These are phyloP conservation scores for Protomyces inouyei DNA, from an alignment of 1,139 yeast genomes.

Conservation along the genomic window DNA sequence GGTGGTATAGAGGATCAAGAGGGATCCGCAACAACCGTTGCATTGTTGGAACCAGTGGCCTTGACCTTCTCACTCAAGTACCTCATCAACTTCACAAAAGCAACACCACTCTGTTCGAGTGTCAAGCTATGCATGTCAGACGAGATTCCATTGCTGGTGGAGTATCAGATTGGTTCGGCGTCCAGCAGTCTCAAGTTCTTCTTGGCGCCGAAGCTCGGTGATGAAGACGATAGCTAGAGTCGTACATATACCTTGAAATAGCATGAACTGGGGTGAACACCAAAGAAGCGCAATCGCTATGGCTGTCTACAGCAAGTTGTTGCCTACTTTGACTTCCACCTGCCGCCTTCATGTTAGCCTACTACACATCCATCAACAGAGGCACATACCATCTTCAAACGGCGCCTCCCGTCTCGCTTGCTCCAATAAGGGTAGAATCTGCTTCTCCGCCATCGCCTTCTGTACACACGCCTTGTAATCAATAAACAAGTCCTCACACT, in stretches of 20 bases:
- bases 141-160: conserved; percentile 90
- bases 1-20: conserved; percentile 65
- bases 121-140: conserved; percentile 84
- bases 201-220: conserved; percentile 96
- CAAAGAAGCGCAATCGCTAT: background rate
- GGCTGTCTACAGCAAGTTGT: background rate
- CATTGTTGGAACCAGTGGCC: conserved; percentile 80
- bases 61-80: conserved; percentile 89
- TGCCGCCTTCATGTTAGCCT: background rate
- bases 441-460: conserved; percentile 25
- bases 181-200: conserved; percentile 85
- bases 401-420: conserved; percentile 28
- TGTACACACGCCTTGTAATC: conserved; percentile 29
- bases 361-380: background rate
- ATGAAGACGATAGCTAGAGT: conserved; percentile 51
- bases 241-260: background rate
- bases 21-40: conserved; percentile 66
- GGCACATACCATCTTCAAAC: conserved; percentile 15
- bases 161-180: conserved; percentile 57
- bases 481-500: conserved; percentile 29
- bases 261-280: background rate
- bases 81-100: conserved; percentile 84
- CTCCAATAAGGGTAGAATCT: conserved; percentile 25
- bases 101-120: conserved; percentile 67
- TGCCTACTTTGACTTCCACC: background rate